Evolutionary conservation across 257 asterid species (phyloP).

Genomic region (Thymus quinquecostatus): DNA sequence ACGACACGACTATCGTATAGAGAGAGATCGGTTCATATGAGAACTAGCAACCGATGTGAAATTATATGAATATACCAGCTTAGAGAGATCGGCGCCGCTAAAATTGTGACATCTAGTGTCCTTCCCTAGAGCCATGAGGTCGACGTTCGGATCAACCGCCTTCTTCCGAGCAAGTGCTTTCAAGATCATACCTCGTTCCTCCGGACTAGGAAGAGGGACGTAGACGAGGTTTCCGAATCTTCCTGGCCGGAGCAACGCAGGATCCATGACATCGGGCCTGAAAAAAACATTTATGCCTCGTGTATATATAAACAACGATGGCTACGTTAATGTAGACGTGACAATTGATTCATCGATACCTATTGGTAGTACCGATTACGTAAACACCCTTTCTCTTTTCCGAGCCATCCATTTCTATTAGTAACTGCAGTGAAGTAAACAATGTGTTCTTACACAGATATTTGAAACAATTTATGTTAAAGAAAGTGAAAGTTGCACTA

Average conservation of each 20-base stretch:
- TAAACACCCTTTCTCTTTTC: constrained; percentile 71
- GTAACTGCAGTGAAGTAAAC: constrained; percentile 51
- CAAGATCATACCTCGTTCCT: constrained; percentile 81
- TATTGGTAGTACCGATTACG: constrained; percentile 90
- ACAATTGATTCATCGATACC: constrained; percentile 38
- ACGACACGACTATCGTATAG: too few species aligned
- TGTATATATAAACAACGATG: too few species aligned
- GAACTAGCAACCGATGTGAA: too few species aligned
- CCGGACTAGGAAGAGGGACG: constrained; percentile 81
- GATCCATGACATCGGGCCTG: constrained; percentile 88
- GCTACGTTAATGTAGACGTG: too few species aligned
- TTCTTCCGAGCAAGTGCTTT: constrained; percentile 65
- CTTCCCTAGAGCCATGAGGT: constrained; percentile 49
- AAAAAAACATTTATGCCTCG: not conserved
- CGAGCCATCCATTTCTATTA: constrained; percentile 82
- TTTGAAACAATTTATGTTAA: too few species aligned
- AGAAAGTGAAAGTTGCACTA: too few species aligned
- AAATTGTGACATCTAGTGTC: constrained; percentile 52
- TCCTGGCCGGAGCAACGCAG: constrained; percentile 78
- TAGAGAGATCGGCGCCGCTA: too few species aligned
- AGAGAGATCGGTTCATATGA: too few species aligned
- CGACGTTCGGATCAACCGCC: constrained; percentile 45
- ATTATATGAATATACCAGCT: too few species aligned
- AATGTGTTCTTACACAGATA: too few species aligned
- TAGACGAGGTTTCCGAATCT: constrained; percentile 74